phyloP scores from a whole-genome alignment of 1,139 yeast genomes.

The Hyphopichia wangnamkhiaoensis region DNA sequence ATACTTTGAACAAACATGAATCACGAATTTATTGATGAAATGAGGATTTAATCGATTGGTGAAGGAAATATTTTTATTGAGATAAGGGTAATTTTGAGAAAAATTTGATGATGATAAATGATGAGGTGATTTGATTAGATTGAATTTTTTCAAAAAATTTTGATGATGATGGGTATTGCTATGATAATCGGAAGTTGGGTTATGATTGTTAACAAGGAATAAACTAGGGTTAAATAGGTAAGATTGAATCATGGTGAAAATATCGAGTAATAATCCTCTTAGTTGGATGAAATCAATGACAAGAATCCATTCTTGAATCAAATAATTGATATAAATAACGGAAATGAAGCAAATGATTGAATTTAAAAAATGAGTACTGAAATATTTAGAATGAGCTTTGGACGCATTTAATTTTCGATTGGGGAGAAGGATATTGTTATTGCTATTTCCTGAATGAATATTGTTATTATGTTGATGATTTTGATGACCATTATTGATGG shows the following conservation, averaged over 20 bases:
- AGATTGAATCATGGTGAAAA: constrained; percentile 1
- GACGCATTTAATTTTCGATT: constrained; percentile 1
- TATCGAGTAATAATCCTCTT: background rate
- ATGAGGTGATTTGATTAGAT: background rate
- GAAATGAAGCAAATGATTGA: constrained; percentile 29
- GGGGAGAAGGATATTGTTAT: too few relatives aligned
- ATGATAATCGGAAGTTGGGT: background rate
- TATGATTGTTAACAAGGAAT: background rate
- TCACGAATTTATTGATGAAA: constrained; percentile 13
- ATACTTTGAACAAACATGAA: constrained; percentile 9
- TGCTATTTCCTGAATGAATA: constrained; percentile 11
- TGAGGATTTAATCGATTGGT: constrained; percentile 15
- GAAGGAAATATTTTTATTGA: constrained; percentile 13
- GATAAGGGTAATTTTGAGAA: background rate
- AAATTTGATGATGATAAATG: background rate
- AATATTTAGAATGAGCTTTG: constrained; percentile 14
- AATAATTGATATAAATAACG: constrained; percentile 31
- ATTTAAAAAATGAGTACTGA: constrained; percentile 24
- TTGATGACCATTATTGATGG: constrained; percentile 10
- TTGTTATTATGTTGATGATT: background rate
- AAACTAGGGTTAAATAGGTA: background rate
- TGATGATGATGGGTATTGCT: background rate
- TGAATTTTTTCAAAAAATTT: constrained; percentile 1
- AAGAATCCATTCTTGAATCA: constrained; percentile 13
- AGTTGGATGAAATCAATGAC: background rate